Percentiles rank a stretch among this genome's conserved stretches.
Evolutionary conservation across 2,329 filamentous ascomycete species (phyloP).

Genomic region (Aspergillus quadrilineatus): DNA sequence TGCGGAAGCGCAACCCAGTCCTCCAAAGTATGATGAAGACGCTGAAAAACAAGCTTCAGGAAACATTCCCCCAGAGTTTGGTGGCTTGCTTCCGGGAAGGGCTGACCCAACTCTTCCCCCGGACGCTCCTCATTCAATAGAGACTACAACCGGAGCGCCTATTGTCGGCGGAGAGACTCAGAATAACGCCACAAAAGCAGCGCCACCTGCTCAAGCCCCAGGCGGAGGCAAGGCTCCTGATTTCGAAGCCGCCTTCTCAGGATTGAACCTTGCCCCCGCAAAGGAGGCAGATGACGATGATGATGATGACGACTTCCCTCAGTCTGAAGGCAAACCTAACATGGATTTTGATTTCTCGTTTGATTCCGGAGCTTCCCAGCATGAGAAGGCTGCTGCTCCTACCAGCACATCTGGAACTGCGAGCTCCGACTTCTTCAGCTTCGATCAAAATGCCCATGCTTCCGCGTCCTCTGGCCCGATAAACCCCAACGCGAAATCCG

Average conservation of each 20-base stretch:
- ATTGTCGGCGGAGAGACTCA: slow-evolving; percentile 38
- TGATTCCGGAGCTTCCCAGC: slow-evolving; percentile 39
- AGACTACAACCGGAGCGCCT: slow-evolving; percentile 37
- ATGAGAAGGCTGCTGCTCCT: slow-evolving; percentile 16
- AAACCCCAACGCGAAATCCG: slow-evolving; percentile 40
- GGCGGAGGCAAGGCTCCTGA: slow-evolving; percentile 39
- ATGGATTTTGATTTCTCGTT: slow-evolving; percentile 49
- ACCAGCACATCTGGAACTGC: slow-evolving; percentile 21
- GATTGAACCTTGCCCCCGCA: slow-evolving; percentile 45
- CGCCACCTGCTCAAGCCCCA: slow-evolving; percentile 15
- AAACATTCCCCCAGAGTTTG: slow-evolving; percentile 38
- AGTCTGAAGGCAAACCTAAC: slow-evolving; percentile 28
- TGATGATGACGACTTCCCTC: slow-evolving; percentile 60
- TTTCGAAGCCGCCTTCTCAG: slow-evolving; percentile 49
- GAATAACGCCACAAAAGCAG: slow-evolving; percentile 16
- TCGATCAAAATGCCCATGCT: slow-evolving; percentile 32
- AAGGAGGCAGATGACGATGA: slow-evolving; percentile 53
- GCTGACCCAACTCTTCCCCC: slow-evolving; percentile 40
- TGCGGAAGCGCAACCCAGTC: slow-evolving; percentile 57
- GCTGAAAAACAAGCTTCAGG: slow-evolving; percentile 25
- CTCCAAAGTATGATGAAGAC: slow-evolving; percentile 42
- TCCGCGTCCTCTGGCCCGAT: slow-evolving; percentile 37
- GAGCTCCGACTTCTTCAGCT: slow-evolving; percentile 41
- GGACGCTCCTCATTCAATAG: slow-evolving; percentile 42
- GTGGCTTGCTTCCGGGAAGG: slow-evolving; percentile 41